Evolutionary conservation across 371 early-diverging fungal genomes (phyloP).

Genomic region (Circinella umbellata): DNA sequence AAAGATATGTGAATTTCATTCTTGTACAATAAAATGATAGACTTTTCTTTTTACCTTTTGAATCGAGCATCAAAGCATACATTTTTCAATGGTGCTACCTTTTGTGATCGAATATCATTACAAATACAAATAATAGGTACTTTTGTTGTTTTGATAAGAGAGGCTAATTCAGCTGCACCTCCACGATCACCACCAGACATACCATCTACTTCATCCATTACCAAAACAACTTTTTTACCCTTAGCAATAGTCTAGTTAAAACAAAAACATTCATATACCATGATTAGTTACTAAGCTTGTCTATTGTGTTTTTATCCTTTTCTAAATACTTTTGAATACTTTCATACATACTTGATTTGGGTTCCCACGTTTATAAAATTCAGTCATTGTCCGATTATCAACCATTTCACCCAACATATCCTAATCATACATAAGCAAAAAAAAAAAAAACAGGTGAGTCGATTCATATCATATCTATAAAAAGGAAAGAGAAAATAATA

Average conservation of each 20-base stretch:
- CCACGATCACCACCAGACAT: conserved; percentile 99
- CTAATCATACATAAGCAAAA: conserved; percentile 3
- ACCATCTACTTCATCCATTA: conserved; percentile 99
- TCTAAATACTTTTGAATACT: background rate
- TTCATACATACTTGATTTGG: background rate
- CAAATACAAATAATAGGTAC: conserved; percentile 81
- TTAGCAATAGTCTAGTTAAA: background rate
- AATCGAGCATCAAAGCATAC: conserved; percentile 93
- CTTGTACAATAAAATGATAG: no score
- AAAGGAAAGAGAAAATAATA: background rate
- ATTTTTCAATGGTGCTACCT: conserved; percentile 90
- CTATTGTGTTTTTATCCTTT: background rate
- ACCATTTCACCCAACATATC: conserved; percentile 47
- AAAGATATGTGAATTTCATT: no score
- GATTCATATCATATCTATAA: background rate
- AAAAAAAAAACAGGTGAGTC: background rate
- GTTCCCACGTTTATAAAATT: conserved; percentile 52
- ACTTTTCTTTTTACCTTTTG: conserved; percentile 54
- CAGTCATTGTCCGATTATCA: conserved; percentile 75
- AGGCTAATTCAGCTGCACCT: conserved; percentile 91
- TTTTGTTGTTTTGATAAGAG: conserved; percentile 89
- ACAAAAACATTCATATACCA: background rate
- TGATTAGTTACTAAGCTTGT: no score
- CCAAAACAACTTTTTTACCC: conserved; percentile 64
- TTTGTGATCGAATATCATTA: conserved; percentile 93